phyloP scores from a whole-genome alignment of 2,329 filamentous ascomycete species.

The Penicillium rolfsii region DNA sequence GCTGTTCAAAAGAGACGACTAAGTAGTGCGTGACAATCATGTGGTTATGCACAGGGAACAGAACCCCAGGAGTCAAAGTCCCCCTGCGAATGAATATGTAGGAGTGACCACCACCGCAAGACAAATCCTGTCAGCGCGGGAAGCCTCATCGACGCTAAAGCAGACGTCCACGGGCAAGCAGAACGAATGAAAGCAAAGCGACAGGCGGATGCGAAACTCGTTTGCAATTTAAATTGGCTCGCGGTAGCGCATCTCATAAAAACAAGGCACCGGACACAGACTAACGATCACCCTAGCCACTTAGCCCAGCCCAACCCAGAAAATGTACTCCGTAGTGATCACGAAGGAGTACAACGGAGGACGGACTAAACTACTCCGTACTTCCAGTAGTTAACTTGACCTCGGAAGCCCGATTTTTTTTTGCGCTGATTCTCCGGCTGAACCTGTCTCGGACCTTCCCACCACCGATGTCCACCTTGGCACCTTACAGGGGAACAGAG shows the following conservation, averaged over 20 bases:
- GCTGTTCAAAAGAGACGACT: not conserved
- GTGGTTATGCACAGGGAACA: not conserved
- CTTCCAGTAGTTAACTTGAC: not conserved
- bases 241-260: conserved; percentile 20
- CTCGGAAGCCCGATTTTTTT: not conserved
- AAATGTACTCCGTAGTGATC: not conserved
- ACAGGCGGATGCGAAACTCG: not conserved
- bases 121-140: conserved; percentile 13
- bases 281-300: conserved; percentile 9
- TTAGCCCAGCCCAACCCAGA: not conserved
- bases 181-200: conserved; percentile 3
- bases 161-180: not conserved
- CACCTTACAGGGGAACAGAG: not conserved
- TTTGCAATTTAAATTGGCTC: conserved; percentile 5
- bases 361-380: not conserved
- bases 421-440: conserved; percentile 1
- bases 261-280: conserved; percentile 23
- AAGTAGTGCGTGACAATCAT: not conserved
- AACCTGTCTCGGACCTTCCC: conserved; percentile 23
- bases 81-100: not conserved
- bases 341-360: not conserved
- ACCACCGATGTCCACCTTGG: conserved; percentile 11
- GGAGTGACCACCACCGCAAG: conserved; percentile 9
- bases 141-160: conserved; percentile 17
- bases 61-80: not conserved